Percentiles rank a stretch among this genome's conserved stretches.
Conservation (phyloP, 2,329 filamentous ascomycete species). For the Knufia petricola region DNA sequence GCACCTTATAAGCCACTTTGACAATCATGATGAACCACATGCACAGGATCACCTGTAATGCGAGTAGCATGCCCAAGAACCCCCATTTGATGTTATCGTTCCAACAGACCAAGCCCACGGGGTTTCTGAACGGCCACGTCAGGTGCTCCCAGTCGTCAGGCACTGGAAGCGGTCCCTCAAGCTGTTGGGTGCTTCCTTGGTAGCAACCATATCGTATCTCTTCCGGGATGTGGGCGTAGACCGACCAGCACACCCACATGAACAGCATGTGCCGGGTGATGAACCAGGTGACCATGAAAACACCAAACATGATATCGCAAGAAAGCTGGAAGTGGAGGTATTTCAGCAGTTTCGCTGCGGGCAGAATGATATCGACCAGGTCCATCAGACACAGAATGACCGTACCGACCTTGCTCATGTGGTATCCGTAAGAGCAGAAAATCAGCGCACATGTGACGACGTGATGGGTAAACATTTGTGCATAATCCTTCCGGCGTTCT, state of each 20-base stretch:
- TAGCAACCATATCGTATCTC: constrained; percentile 65
- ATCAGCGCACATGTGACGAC: constrained; percentile 78
- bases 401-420: constrained; percentile 78
- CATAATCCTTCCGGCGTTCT: constrained; percentile 85
- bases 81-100: constrained; percentile 62
- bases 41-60: constrained; percentile 69
- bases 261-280: constrained; percentile 73
- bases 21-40: constrained; percentile 88
- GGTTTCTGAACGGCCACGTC: constrained; percentile 62
- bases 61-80: constrained; percentile 67
- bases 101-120: constrained; percentile 69
- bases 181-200: constrained; percentile 45
- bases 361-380: constrained; percentile 76
- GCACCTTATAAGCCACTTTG: constrained; percentile 68
- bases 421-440: constrained; percentile 72
- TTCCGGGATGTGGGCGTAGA: constrained; percentile 56
- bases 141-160: constrained; percentile 52
- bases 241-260: constrained; percentile 69
- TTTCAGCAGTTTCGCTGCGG: constrained; percentile 90
- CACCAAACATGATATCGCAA: constrained; percentile 74
- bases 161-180: constrained; percentile 46
- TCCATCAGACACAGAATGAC: constrained; percentile 90
- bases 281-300: constrained; percentile 83
- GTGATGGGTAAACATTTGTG: constrained; percentile 93
- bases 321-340: constrained; percentile 66